These are phyloP conservation scores for Isatis tinctoria DNA, from an alignment of 345 rosid genomes.

Conservation along the genomic window DNA sequence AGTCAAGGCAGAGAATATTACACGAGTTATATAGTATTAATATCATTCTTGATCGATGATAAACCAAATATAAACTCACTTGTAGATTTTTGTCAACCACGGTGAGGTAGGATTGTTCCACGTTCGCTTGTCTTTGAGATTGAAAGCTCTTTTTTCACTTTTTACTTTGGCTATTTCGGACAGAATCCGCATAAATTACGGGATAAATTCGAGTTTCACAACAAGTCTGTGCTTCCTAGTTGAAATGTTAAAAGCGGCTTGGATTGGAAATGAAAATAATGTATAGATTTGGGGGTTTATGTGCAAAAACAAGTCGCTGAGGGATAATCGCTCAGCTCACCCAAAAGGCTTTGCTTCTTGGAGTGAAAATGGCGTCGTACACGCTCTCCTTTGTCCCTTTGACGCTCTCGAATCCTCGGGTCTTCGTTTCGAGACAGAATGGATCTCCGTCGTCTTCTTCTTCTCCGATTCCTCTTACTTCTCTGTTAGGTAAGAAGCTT, in stretches of 20 bases:
- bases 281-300: background rate
- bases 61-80: slow-evolving; percentile 10
- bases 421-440: slow-evolving; percentile 10
- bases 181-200: background rate
- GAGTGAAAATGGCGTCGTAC: slow-evolving; percentile 47
- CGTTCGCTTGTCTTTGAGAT: slow-evolving; percentile 17
- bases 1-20: background rate
- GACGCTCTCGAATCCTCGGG: slow-evolving; percentile 34
- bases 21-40: background rate
- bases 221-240: background rate
- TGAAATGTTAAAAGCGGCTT: background rate
- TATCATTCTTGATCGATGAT: slow-evolving; percentile 5
- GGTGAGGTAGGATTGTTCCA: slow-evolving; percentile 22
- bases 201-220: background rate
- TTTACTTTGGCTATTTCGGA: background rate
- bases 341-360: background rate
- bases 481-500: slow-evolving; percentile 50
- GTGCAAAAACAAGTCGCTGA: background rate
- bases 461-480: slow-evolving; percentile 22
- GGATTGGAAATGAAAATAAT: background rate
- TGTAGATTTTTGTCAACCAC: slow-evolving; percentile 11
- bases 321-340: background rate
- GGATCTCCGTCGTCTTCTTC: slow-evolving; percentile 13
- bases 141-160: background rate
- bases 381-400: slow-evolving; percentile 44